phyloP scores from a whole-genome alignment of 495 filamentous ascomycete genomes.

The Penicillium bialowiezense region DNA sequence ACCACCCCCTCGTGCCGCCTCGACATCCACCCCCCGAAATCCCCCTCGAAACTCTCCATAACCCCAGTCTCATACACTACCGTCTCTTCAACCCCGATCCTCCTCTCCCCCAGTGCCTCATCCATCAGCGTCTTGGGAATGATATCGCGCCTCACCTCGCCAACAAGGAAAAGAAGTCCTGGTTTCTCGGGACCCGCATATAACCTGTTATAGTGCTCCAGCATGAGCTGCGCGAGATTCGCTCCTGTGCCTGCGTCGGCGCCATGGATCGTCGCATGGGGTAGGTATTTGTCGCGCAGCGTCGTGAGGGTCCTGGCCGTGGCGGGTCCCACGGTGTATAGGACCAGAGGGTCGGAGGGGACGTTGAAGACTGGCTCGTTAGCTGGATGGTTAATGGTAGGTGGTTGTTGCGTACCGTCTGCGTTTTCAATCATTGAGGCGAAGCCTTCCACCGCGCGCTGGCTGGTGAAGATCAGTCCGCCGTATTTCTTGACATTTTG shows the following conservation, averaged over 20 bases:
- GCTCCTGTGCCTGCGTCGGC: slow-evolving; percentile 80
- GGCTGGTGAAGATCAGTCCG: slow-evolving; percentile 89
- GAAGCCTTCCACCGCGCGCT: slow-evolving; percentile 89
- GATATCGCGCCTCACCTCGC: slow-evolving; percentile 80
- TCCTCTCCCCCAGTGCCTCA: slow-evolving; percentile 30
- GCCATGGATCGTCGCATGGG: slow-evolving; percentile 61
- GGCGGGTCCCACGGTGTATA: slow-evolving; percentile 92
- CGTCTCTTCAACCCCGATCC: slow-evolving; percentile 69
- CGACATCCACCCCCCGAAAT: slow-evolving; percentile 50
- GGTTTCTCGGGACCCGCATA: slow-evolving; percentile 38
- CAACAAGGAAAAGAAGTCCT: slow-evolving; percentile 78
- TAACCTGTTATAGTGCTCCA: slow-evolving; percentile 61
- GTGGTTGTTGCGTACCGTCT: slow-evolving; percentile 24
- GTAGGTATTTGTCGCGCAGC: slow-evolving; percentile 43
- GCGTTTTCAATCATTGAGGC: slow-evolving; percentile 55
- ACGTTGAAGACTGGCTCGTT: slow-evolving; percentile 23
- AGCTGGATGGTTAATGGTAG: slow-evolving; percentile 5
- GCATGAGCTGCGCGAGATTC: slow-evolving; percentile 69
- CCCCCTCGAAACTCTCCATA: slow-evolving; percentile 65
- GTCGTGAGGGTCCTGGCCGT: slow-evolving; percentile 71
- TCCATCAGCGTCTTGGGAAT: slow-evolving; percentile 77
- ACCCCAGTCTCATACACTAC: slow-evolving; percentile 85
- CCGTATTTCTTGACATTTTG: slow-evolving; percentile 55
- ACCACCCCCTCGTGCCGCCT: slow-evolving; percentile 31
- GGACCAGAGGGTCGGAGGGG: slow-evolving; percentile 40